Conservation (phyloP, 306 rosid genomes). For the Ceratonia siliqua region DNA sequence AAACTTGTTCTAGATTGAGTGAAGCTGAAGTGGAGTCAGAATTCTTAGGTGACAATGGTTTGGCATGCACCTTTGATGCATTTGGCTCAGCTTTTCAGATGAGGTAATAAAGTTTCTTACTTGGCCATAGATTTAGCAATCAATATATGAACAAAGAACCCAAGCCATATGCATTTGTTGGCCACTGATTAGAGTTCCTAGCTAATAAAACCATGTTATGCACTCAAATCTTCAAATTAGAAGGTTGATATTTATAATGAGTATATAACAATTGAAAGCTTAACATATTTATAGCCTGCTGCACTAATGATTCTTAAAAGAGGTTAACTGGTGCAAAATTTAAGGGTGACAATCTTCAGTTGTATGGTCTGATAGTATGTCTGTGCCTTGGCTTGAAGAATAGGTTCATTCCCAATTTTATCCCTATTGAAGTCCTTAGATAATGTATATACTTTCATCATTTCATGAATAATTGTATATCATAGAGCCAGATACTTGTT, state of each 20-base stretch:
- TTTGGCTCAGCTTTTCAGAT: conserved; percentile 44
- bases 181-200: neutral
- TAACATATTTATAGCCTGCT: conserved; percentile 3
- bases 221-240: conserved; percentile 19
- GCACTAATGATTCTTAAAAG: neutral
- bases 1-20: conserved; percentile 55
- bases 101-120: conserved; percentile 52
- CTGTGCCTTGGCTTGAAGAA: conserved; percentile 14
- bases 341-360: neutral
- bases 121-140: conserved; percentile 16
- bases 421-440: conserved; percentile 10
- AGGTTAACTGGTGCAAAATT: conserved; percentile 1
- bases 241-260: neutral
- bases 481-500: conserved; percentile 12
- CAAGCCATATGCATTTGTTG: conserved; percentile 25
- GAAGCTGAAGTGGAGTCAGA: conserved; percentile 85
- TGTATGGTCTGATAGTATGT: conserved; percentile 14
- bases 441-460: conserved; percentile 14
- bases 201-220: neutral
- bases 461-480: too few species aligned
- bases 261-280: neutral
- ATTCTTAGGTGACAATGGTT: conserved; percentile 50
- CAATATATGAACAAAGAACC: neutral
- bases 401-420: neutral
- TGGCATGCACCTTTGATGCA: conserved; percentile 49